Conservation (phyloP, 1,284 basidiomycete species). For the Trichosporon faecale region DNA sequence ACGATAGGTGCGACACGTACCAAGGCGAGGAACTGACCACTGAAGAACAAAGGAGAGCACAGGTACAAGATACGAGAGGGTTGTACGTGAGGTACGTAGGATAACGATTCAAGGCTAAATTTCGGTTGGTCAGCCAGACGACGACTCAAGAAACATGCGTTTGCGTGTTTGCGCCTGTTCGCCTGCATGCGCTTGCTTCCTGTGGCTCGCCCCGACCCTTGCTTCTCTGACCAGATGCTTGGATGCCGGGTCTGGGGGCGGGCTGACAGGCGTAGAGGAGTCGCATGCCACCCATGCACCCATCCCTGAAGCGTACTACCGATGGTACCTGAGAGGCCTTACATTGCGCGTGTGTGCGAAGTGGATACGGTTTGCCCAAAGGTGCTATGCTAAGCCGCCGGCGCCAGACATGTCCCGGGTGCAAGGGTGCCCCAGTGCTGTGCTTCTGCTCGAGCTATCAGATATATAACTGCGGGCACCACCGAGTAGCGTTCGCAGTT, state of each 20-base stretch:
- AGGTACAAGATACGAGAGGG: neutral
- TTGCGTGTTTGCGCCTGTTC: neutral
- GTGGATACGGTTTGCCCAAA: neutral
- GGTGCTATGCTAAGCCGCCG: neutral
- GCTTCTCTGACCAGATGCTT: neutral
- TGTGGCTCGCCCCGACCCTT: neutral
- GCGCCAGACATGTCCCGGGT: neutral
- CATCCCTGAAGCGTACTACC: neutral
- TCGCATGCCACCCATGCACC: conserved; percentile 1
- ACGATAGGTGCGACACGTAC: neutral
- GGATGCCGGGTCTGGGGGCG: neutral
- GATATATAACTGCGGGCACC: neutral
- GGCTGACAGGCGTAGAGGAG: neutral
- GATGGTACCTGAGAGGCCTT: neutral
- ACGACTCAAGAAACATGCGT: neutral
- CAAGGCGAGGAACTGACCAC: neutral
- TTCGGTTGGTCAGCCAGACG: neutral
- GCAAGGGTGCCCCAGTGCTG: neutral
- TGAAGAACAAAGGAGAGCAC: neutral
- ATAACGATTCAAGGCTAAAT: conserved; percentile 3
- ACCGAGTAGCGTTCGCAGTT: neutral
- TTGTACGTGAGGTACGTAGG: neutral
- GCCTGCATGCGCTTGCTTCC: neutral
- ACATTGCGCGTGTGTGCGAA: conserved; percentile 3
- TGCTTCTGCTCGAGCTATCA: neutral